These are phyloP conservation scores for Inga oerstediana DNA, from an alignment of 306 rosid genomes.

Conservation along the genomic window DNA sequence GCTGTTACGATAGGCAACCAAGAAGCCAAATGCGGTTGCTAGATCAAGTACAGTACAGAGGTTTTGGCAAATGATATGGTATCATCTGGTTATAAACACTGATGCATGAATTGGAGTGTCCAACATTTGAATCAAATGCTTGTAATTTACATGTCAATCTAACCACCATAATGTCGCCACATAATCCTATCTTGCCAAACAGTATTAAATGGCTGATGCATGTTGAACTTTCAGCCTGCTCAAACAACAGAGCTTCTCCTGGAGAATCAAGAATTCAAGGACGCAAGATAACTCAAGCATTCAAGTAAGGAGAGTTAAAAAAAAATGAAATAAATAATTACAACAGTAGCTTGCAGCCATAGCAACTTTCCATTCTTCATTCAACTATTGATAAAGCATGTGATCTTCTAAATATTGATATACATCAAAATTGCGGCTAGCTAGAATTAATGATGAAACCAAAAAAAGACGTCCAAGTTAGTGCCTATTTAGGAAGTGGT, in stretches of 20 bases:
- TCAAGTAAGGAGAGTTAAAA: not conserved
- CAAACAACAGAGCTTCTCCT: not conserved
- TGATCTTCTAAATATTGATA: not conserved
- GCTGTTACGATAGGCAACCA: not conserved
- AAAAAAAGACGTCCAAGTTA: not conserved
- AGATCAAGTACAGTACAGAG: not conserved
- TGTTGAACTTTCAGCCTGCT: not conserved
- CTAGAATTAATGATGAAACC: not conserved
- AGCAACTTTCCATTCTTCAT: not conserved
- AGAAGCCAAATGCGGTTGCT: not conserved
- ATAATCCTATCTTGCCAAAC: not conserved
- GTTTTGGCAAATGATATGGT: not conserved
- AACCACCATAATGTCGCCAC: not conserved
- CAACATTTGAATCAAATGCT: not conserved
- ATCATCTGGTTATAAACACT: not conserved
- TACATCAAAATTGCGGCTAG: not conserved
- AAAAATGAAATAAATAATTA: no score
- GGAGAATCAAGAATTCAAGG: not conserved
- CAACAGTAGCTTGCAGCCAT: no score
- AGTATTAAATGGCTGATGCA: not conserved
- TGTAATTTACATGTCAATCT: not conserved
- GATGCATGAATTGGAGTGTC: not conserved
- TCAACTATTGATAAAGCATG: not conserved
- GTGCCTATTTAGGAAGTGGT: no score
- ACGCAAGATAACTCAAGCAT: not conserved